phyloP scores from a whole-genome alignment of 2,329 filamentous ascomycete genomes.

The Xylaria sp. region DNA sequence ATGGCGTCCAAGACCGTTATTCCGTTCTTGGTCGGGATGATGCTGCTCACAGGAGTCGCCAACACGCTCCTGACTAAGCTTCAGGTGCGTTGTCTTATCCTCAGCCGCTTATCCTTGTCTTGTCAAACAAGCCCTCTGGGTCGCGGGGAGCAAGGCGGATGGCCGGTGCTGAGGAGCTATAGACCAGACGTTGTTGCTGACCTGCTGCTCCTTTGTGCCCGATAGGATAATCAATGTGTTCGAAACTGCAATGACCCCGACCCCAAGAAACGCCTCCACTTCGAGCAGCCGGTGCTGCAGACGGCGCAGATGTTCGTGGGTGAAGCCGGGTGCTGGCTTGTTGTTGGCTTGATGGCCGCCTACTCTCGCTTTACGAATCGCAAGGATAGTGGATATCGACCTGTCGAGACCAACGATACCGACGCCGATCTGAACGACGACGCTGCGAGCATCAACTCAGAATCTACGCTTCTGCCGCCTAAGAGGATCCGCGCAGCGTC shows the following conservation, averaged over 20 bases:
- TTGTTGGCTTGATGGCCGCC: conserved; percentile 73
- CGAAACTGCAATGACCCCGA: conserved; percentile 79
- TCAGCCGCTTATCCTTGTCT: background rate
- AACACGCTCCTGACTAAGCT: conserved; percentile 98
- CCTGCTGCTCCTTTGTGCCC: background rate
- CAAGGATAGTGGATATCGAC: conserved; percentile 65
- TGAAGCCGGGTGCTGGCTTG: conserved; percentile 94
- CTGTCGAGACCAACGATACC: conserved; percentile 59
- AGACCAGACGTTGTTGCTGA: conserved; percentile 10
- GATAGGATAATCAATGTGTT: conserved; percentile 93
- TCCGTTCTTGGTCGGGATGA: conserved; percentile 90
- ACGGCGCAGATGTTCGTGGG: conserved; percentile 98
- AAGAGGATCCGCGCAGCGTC: conserved; percentile 38
- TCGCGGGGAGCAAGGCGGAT: background rate
- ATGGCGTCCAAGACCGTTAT: conserved; percentile 78
- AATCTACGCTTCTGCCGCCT: conserved; percentile 45
- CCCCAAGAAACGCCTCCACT: conserved; percentile 69
- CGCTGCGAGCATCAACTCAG: conserved; percentile 51
- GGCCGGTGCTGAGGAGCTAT: background rate
- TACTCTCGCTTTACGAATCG: conserved; percentile 63
- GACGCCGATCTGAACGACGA: conserved; percentile 54
- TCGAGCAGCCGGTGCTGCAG: conserved; percentile 95
- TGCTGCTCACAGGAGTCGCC: conserved; percentile 94
- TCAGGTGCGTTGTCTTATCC: conserved; percentile 63
- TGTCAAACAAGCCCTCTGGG: background rate